phyloP scores from a whole-genome alignment of 1,139 yeast genomes.

The Taphrina wiesneri region DNA sequence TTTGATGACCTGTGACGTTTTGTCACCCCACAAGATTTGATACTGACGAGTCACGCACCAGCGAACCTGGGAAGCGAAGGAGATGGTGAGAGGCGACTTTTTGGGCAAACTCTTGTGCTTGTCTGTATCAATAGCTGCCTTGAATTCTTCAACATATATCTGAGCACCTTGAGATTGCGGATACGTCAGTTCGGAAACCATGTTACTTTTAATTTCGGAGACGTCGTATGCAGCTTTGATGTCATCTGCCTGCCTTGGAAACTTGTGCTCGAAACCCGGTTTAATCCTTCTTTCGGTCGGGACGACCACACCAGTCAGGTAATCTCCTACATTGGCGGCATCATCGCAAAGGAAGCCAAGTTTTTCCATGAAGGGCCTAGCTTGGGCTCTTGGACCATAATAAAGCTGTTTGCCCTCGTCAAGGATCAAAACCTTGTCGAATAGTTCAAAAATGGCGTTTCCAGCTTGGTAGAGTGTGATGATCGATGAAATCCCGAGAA shows the following conservation, averaged over 20 bases:
- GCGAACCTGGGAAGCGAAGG: slow-evolving; percentile 46
- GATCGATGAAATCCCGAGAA: slow-evolving; percentile 58
- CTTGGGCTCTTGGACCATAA: slow-evolving; percentile 63
- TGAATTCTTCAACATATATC: neutral
- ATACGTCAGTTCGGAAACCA: neutral
- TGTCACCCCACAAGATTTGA: slow-evolving; percentile 30
- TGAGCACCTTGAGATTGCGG: neutral
- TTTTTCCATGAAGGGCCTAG: slow-evolving; percentile 59
- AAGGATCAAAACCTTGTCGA: slow-evolving; percentile 70
- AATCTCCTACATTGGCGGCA: slow-evolving; percentile 81
- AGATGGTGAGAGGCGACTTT: slow-evolving; percentile 46
- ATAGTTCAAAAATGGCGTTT: slow-evolving; percentile 63
- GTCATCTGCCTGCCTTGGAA: slow-evolving; percentile 58
- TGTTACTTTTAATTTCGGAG: neutral
- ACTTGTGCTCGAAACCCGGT: slow-evolving; percentile 55
- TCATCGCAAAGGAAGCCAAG: slow-evolving; percentile 72
- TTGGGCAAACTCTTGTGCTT: slow-evolving; percentile 46
- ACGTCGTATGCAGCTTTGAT: neutral
- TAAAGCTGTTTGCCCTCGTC: slow-evolving; percentile 77
- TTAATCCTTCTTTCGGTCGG: slow-evolving; percentile 49
- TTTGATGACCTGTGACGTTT: slow-evolving; percentile 36
- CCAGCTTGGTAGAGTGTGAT: slow-evolving; percentile 79
- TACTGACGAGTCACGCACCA: slow-evolving; percentile 21
- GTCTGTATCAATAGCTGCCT: slow-evolving; percentile 44
- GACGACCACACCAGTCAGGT: slow-evolving; percentile 59